Conservation (phyloP, 257 asterid genomes). For the Nicotiana paniculata region DNA sequence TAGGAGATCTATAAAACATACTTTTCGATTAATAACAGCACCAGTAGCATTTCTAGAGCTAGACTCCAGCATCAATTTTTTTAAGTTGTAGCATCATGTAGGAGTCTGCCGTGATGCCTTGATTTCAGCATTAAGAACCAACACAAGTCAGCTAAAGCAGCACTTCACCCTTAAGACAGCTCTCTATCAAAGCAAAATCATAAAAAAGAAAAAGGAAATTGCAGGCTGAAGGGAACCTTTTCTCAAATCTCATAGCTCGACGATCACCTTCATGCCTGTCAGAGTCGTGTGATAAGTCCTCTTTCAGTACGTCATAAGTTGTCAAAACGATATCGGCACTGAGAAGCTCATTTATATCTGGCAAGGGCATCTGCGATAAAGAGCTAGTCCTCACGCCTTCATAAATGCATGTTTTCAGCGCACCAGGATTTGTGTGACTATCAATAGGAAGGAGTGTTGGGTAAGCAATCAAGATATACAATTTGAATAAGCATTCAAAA, state of each 20-base stretch:
- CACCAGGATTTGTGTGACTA: conserved; percentile 82
- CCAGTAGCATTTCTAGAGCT: background rate
- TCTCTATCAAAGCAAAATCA: background rate
- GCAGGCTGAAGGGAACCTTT: conserved; percentile 47
- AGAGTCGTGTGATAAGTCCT: conserved; percentile 92
- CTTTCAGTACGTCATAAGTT: conserved; percentile 86
- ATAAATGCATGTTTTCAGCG: conserved; percentile 63
- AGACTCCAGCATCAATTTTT: background rate
- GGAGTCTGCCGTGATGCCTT: background rate
- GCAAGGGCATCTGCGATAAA: conserved; percentile 41
- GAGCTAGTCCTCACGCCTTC: conserved; percentile 64
- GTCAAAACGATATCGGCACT: conserved; percentile 83
- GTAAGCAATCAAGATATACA: conserved; percentile 13
- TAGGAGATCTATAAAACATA: background rate
- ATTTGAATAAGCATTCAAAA: conserved; percentile 15
- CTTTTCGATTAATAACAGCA: background rate
- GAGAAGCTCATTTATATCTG: conserved; percentile 62
- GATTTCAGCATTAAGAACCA: background rate
- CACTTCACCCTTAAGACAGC: background rate
- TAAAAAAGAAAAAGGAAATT: conserved; percentile 11
- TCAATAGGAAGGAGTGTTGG: conserved; percentile 6
- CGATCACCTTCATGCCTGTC: conserved; percentile 95
- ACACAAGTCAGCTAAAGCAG: background rate
- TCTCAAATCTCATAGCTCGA: conserved; percentile 71
- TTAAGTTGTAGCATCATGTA: background rate